Base-by-base conservation (phyloP, 495 filamentous ascomycete species). In the Aspergillus olivimuriae region DNA sequence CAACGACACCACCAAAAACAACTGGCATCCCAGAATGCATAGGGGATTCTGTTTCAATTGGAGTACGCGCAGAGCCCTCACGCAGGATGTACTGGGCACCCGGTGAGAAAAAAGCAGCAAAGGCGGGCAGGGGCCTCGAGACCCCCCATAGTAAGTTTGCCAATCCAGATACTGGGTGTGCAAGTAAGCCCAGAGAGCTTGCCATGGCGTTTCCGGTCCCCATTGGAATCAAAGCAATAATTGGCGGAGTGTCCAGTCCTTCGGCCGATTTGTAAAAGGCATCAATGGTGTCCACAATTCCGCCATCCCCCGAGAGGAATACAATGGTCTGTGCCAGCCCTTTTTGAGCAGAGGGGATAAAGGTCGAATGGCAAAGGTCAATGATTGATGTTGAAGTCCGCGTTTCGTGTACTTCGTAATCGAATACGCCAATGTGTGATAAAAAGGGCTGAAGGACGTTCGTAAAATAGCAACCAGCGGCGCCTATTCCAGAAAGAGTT, bases 161-260 rank as follows among this genome's bases (percentile, higher is more conserved):
- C 11, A 75, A 50, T 31, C 58, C 61, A 12, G 51, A 47, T 20
- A 47, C 39, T 10, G 58, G 55, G 11, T 52, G 43, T 8, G 41
- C 41, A 7, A 67, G 56, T 17, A 73, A 47, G 41, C 69, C 70
- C 28, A 63, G 64, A 2, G 87, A 94, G 55, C 81, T 75, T 28
- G 88, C 86, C 47, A 95, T 76, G 2, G 90, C 91, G 63, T 95
- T 97, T 18, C 85, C 91, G 2, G 91, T 95, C 2, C 91, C 91
- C 14, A 89, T 73, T 1, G 88, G 83, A 4, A 95, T 61, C 19
- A 92, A 56, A 6, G 70, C 72, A 45, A 95, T 66, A 2, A 66
- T 70, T 0, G 86, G 86, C 14, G 44, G 41, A 2, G 48, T 20
- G 15, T 41, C 23, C 9, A 48, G 12, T 14, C 24, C 20, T n/a